These are phyloP conservation scores for Zygosaccharomyces pseudorouxii DNA, from an alignment of 805 yeast species.

Conservation along the genomic window DNA sequence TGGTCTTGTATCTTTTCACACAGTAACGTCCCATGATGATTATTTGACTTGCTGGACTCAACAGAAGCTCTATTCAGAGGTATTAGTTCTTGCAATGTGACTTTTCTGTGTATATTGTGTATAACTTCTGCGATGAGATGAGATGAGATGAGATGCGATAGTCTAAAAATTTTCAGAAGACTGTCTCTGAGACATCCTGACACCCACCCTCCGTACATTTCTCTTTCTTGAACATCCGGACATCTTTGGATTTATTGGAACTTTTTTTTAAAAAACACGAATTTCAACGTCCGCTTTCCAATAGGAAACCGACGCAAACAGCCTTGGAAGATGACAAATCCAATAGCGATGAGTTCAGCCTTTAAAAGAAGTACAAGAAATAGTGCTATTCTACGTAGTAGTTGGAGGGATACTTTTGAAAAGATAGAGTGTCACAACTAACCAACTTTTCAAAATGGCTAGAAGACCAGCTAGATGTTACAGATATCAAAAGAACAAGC, in stretches of 20 bases:
- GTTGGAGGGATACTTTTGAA: not conserved
- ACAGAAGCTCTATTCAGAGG: not conserved
- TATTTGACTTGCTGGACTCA: not conserved
- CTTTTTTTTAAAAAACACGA: not conserved
- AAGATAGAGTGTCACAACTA: constrained; percentile 2
- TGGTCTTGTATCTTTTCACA: constrained; percentile 82
- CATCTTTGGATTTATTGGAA: not conserved
- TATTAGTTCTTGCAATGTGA: not conserved
- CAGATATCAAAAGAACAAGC: constrained; percentile 99
- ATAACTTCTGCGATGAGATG: not conserved
- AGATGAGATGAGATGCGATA: constrained; percentile 17
- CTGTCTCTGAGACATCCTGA: not conserved
- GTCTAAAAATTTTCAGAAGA: constrained; percentile 7
- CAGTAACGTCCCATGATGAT: constrained; percentile 78
- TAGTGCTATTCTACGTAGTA: not conserved
- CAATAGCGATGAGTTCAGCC: not conserved
- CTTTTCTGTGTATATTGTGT: not conserved
- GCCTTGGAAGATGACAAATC: constrained; percentile 3
- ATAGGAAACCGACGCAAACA: constrained; percentile 3
- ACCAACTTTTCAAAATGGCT: constrained; percentile 73
- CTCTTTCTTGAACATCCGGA: constrained; percentile 5
- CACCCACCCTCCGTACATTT: constrained; percentile 1
- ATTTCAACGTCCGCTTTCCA: not conserved
- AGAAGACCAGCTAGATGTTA: constrained; percentile 99
- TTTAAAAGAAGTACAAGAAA: not conserved